Evolutionary conservation across 352 stramenopile genomes (phyloP).

Genomic region (Pythium angustatum): DNA sequence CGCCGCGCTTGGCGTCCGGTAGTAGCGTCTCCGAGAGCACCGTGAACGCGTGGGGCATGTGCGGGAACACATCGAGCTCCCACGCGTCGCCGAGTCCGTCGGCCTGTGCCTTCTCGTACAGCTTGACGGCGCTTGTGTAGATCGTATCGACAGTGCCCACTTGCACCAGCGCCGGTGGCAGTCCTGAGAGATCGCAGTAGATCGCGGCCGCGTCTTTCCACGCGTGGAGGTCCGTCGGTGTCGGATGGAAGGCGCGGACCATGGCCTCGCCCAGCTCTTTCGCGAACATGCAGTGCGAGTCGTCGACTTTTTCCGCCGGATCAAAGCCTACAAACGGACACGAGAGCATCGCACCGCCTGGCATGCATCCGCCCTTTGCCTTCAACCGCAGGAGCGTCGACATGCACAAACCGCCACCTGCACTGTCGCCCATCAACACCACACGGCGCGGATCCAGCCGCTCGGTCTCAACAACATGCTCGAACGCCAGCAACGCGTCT

Average conservation of each 20-base stretch:
- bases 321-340: constrained; percentile 56
- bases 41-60: constrained; percentile 69
- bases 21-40: constrained; percentile 49
- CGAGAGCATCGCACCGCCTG: constrained; percentile 39
- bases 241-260: constrained; percentile 32
- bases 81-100: constrained; percentile 31
- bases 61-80: constrained; percentile 49
- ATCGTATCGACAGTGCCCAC: constrained; percentile 51
- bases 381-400: constrained; percentile 46
- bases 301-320: constrained; percentile 27
- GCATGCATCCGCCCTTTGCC: constrained; percentile 23
- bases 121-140: constrained; percentile 38
- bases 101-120: constrained; percentile 35
- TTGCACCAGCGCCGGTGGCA: constrained; percentile 52
- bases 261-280: constrained; percentile 42
- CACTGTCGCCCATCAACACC: constrained; percentile 54
- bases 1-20: constrained; percentile 46
- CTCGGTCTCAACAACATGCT: constrained; percentile 39
- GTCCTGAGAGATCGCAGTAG: constrained; percentile 38
- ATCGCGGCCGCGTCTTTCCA: constrained; percentile 46
- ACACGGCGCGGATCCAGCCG: constrained; percentile 35
- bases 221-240: constrained; percentile 1
- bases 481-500: constrained; percentile 48
- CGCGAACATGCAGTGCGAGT: constrained; percentile 52
- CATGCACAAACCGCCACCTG: constrained; percentile 48